phyloP scores from a whole-genome alignment of 345 rosid genomes.

The Lepidium sativum region DNA sequence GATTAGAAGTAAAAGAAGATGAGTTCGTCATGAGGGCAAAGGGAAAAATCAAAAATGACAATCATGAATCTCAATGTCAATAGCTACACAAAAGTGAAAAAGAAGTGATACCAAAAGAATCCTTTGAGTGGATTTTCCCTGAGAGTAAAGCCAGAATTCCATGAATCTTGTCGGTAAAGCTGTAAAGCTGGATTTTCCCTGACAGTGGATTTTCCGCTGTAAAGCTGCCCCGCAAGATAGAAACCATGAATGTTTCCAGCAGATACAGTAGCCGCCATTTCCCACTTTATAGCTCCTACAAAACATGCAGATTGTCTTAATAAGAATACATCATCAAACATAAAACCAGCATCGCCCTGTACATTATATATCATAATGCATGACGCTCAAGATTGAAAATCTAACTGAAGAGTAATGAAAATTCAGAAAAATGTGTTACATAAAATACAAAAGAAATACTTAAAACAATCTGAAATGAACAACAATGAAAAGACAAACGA shows the following conservation, averaged over 20 bases:
- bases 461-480: not conserved
- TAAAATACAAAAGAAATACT: not conserved
- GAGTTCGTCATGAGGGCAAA: not conserved
- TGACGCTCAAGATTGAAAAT: not conserved
- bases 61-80: not conserved
- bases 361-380: not conserved
- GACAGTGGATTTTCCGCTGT: constrained; percentile 30
- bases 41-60: not conserved
- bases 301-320: not conserved
- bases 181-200: constrained; percentile 31
- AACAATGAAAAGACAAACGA: not conserved
- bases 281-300: constrained; percentile 26
- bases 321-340: not conserved
- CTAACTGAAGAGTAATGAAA: not conserved
- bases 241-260: constrained; percentile 33
- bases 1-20: not conserved
- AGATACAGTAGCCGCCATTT: constrained; percentile 51
- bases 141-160: constrained; percentile 33
- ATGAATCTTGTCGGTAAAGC: constrained; percentile 29
- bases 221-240: constrained; percentile 24
- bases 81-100: not conserved
- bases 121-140: constrained; percentile 42
- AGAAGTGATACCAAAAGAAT: constrained; percentile 47
- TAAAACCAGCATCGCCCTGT: not conserved
- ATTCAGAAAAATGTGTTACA: not conserved